Evolutionary conservation across 495 filamentous ascomycete species (phyloP).

Genomic region (Neurospora pannonica): DNA sequence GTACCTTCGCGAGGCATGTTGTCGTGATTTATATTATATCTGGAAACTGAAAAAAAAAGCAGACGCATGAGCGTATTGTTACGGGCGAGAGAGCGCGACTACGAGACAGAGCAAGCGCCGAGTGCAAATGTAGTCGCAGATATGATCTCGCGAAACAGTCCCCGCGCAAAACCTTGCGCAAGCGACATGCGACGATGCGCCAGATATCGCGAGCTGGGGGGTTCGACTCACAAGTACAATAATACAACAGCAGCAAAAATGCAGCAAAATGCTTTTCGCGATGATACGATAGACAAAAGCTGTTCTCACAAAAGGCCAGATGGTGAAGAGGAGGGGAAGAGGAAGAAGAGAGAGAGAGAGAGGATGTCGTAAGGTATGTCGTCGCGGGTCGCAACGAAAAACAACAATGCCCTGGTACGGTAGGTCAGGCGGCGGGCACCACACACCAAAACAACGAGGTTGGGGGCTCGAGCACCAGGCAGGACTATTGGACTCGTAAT

Average conservation of each 20-base stretch:
- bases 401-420: background rate
- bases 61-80: background rate
- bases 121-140: background rate
- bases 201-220: background rate
- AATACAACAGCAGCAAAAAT: background rate
- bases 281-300: background rate
- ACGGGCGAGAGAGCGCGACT: background rate
- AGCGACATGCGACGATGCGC: background rate
- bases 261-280: background rate
- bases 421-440: background rate
- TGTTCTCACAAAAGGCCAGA: background rate
- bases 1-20: slow-evolving; percentile 49
- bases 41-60: background rate
- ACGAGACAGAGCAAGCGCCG: background rate
- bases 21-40: background rate
- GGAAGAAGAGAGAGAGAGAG: background rate
- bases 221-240: background rate
- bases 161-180: background rate
- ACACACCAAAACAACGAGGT: background rate
- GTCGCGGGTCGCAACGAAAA: background rate
- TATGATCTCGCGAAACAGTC: background rate
- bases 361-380: background rate
- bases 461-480: background rate
- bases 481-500: background rate
- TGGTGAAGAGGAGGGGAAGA: background rate